Base-by-base conservation (phyloP, 2,329 filamentous ascomycete genomes). In the Zelopaecilomyces penicillatus region DNA sequence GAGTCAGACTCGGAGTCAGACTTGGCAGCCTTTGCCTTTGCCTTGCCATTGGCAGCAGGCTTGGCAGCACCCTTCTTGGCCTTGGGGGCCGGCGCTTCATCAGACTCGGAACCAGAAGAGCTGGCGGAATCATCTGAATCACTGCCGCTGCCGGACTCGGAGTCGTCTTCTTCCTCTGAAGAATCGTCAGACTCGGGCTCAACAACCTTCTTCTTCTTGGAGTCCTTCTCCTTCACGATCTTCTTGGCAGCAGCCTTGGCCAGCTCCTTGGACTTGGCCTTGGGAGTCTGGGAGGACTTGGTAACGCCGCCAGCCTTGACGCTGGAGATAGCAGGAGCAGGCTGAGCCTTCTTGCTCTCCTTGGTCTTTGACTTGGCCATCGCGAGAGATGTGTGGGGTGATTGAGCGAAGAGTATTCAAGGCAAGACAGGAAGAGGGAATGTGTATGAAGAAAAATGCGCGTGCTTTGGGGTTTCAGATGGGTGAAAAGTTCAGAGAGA, bases 341-440 rank as follows among this genome's bases (percentile, higher is more conserved):
- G 60, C 69, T 78, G 78, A 54, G 66, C 71, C 63, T 74, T 62
- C 63, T 69, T 76, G 64, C 71, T 61, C 46, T 65, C 61, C 64
- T 67, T 69, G 61, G 82, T 74, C 71, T 84, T 85, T 44, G 73
- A 68, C 69, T 84, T 84, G 65, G 73, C 79, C 81, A 84, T 85
- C 65, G 55, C 73, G 63, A 66, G 47, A 52, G 50, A 41, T 45
- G 26, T 36, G 19, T n/a, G n/a, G 26, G 37, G 37, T 33, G 34
- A 36, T 12, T 34, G n/a, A 32, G n/a, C 28, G 33, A 12, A 32
- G 11, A 28, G 11, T 6, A 35, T 37, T 38, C 12, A 36, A 26
- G 19, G 19, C 19, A 2, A 8, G 33, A 9, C 11, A 33, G 26
- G 35, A 41, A 43, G 37, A 47, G 41, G 31, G 10, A 39, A 41